Evolutionary conservation across 2,329 filamentous ascomycete genomes (phyloP), one percentile per base, ranked within the genome.

Genomic region (Harringtonia aguacate): DNA sequence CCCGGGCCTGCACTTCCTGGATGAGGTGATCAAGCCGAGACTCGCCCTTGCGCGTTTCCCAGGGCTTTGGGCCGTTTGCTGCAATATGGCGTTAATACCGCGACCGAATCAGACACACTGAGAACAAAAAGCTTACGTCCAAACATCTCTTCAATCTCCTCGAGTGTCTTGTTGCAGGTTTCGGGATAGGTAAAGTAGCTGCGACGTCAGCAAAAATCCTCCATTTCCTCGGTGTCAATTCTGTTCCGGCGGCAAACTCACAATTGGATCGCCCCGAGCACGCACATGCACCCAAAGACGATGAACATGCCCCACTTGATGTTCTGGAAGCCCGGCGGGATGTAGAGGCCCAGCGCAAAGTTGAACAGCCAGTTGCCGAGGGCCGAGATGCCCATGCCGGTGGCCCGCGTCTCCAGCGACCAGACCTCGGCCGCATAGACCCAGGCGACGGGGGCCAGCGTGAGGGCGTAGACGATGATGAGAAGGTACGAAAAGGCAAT

Each of bases 401-500:
- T 73, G 3, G 75, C 76, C 29, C 77, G 70, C 0, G 74, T 77
- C 47, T 75, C 73, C 3, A 80, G 64, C 1, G 74, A 76, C 71
- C 73, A 81, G 3, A 80, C 72, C 58, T 84, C 79, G 15, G 76
- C 73, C 0, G 75, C 73, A 52, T 84, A 83, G 36, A 81, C 70
- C 78, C 79, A 82, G 43, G 71, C 75, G 4, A 79, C 73, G 1
- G 77, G 77, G 0, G 76, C 78, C 17, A 79, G 67, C 0, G 77
- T 81, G n/a, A 80, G 63, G 1, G 75, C 72, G 55, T 82, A 82
- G 49, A 78, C 65, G 51, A 80, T 68, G 53, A 81, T 75, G 46
- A 82, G 68, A 15, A 82, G 66, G 56, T 81, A 82, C 40, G 71
- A 77, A 53, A 81, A 81, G 18, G 75, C 74, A 49, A 83, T 83